These are phyloP conservation scores for Balamuthia mandrillaris DNA, from an alignment of 208 protist species.

Conservation along the genomic window DNA sequence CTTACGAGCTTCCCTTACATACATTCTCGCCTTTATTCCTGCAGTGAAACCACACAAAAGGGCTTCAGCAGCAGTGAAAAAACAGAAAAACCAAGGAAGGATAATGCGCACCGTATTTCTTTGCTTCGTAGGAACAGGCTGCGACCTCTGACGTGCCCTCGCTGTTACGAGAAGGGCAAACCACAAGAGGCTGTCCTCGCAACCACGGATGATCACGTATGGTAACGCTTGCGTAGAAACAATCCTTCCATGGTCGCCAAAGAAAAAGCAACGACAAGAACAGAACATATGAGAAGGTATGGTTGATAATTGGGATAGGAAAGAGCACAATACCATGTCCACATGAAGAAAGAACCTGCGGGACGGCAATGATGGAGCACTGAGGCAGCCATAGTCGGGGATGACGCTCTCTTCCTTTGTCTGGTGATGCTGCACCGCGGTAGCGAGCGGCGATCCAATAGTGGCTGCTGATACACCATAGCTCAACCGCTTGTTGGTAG, in stretches of 20 bases:
- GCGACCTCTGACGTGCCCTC: conserved; percentile 18
- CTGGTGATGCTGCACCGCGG: too few species aligned
- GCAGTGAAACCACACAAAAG: not conserved
- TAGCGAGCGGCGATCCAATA: too few species aligned
- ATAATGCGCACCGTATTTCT: not conserved
- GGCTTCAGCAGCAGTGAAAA: not conserved
- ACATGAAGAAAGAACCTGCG: not conserved
- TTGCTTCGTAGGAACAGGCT: not conserved
- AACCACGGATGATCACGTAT: not conserved
- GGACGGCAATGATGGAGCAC: not conserved
- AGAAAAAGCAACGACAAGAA: not conserved
- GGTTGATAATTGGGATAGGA: not conserved
- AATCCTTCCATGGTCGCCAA: not conserved
- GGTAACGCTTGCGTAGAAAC: not conserved
- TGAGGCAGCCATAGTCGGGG: not conserved
- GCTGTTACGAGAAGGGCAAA: conserved; percentile 24
- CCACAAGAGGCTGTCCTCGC: not conserved
- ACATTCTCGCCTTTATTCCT: conserved; percentile 31
- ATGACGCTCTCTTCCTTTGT: not conserved
- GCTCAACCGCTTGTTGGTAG: not conserved
- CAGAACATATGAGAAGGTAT: not conserved
- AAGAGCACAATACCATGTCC: conserved; percentile 5
- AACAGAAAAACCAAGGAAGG: not conserved
- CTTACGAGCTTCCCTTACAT: not conserved
- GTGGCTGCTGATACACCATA: not conserved